Conservation (phyloP, 768 basidiomycete genomes). For the Phaffia australis region DNA sequence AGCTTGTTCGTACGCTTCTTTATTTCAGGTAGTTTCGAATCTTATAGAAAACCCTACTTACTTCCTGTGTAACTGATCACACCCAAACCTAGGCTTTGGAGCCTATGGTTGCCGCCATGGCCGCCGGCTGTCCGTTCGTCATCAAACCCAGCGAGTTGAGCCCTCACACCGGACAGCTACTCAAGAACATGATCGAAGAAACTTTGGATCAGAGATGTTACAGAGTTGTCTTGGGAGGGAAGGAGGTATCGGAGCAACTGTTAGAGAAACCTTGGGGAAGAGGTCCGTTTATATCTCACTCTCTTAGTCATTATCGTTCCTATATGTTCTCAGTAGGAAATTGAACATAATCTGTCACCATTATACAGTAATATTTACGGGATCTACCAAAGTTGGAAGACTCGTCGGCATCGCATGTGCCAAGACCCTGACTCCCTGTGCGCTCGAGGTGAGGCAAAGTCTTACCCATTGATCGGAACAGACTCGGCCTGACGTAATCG, state of each 20-base stretch:
- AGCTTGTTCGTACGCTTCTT: slow-evolving; percentile 24
- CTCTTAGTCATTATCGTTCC: not conserved
- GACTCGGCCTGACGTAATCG: not conserved
- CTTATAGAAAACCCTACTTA: not conserved
- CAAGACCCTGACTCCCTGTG: slow-evolving; percentile 36
- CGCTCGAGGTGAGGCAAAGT: slow-evolving; percentile 33
- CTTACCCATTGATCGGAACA: not conserved
- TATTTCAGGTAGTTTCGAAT: not conserved
- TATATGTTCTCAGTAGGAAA: not conserved
- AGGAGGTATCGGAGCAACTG: slow-evolving; percentile 22
- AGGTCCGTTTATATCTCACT: slow-evolving; percentile 4
- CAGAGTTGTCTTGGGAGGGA: slow-evolving; percentile 15
- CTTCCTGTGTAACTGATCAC: slow-evolving; percentile 35
- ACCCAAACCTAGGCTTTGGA: slow-evolving; percentile 16
- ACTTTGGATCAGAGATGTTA: slow-evolving; percentile 13
- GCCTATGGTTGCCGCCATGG: slow-evolving; percentile 35
- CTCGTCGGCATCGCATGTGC: slow-evolving; percentile 36
- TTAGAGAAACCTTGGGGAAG: slow-evolving; percentile 35
- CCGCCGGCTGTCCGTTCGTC: slow-evolving; percentile 38
- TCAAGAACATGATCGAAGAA: slow-evolving; percentile 11
- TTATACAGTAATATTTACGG: slow-evolving; percentile 36
- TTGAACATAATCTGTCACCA: not conserved
- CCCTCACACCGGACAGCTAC: not conserved
- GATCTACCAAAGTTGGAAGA: slow-evolving; percentile 34
- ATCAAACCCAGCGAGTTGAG: slow-evolving; percentile 30